Base-by-base conservation (phyloP, 805 yeast genomes). In the Yarrowia sp. region DNA sequence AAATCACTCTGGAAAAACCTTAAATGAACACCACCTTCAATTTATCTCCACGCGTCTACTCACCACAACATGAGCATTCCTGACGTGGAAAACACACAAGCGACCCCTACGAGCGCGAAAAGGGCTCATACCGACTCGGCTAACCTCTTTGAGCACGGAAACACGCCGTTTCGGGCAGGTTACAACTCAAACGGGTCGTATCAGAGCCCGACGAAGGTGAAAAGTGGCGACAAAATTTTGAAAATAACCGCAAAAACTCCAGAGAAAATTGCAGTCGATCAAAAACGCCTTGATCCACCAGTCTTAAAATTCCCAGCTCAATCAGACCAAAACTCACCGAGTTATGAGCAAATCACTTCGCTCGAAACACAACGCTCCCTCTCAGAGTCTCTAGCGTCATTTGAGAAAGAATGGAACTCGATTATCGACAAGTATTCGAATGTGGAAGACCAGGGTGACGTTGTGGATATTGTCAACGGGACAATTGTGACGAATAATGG, bases 401-500 rank as follows among this genome's bases (percentile, higher is more conserved):
- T 73, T 75, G 38, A 71, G 67, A 31, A 71, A 71, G 66, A 78
- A 76, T 67, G 69, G 74, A 22, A 68, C 68, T 13, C 51, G 9
- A 58, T 58, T 13, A 58, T 58, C 35, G 64, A 58, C 35, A 58
- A 36, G 51, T 58, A 58, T n/a, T 43, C 68, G 41, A 76, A 72
- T 22, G 68, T 71, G 38, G 69, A 68, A 13, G 69, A 73, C 15
- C 77, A 75, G 51, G 78, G 79, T 13, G 81, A 79, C 66, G 69
- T 78, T 6, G 72, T 79, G 13, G 92, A 89, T 71, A 70, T 89
- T 22, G 71, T 72, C 9, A 84, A 91, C 0, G 92, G 93, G 0
- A 78, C 81, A 65, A 81, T 89, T 1, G 73, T 86, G 1, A 82
- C 78, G 36, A 92, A 89, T 69, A 81, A 83, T 62, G 96, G 96